Evolutionary conservation across 441 rosid species (phyloP).

Genomic region (Raphanus hybrid): DNA sequence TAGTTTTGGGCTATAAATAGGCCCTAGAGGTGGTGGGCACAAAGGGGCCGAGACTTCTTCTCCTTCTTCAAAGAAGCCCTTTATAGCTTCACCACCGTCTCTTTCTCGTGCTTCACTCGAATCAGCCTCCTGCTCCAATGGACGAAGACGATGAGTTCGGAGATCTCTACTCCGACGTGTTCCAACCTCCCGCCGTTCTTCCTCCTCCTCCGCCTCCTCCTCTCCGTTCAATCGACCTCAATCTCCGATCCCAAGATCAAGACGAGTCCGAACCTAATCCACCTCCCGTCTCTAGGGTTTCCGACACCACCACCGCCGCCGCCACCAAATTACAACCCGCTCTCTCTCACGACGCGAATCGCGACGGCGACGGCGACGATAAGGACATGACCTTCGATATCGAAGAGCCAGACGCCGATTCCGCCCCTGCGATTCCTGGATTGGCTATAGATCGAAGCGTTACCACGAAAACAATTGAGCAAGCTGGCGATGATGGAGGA

Average conservation of each 20-base stretch:
- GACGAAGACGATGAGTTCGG: constrained; percentile 99
- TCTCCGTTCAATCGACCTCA: constrained; percentile 64
- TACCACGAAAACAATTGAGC: constrained; percentile 20
- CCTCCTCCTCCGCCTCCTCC: constrained; percentile 42
- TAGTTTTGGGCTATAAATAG: constrained; percentile 24
- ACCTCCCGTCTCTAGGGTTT: constrained; percentile 56
- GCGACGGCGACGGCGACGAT: constrained; percentile 35
- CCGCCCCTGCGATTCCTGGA: constrained; percentile 48
- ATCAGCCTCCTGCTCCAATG: constrained; percentile 48
- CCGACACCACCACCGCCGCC: constrained; percentile 19
- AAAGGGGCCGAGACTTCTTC: constrained; percentile 33
- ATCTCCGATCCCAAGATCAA: constrained; percentile 46
- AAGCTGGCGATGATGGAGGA: constrained; percentile 35
- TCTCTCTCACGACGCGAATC: constrained; percentile 29
- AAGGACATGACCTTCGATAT: constrained; percentile 76
- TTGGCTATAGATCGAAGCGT: constrained; percentile 37
- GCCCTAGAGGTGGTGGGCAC: constrained; percentile 29
- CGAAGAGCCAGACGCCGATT: constrained; percentile 60
- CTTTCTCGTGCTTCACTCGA: constrained; percentile 27
- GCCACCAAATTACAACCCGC: constrained; percentile 37
- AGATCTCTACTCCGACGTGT: constrained; percentile 93
- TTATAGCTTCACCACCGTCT: constrained; percentile 31
- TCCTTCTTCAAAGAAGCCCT: constrained; percentile 31
- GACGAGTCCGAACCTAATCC: constrained; percentile 40
- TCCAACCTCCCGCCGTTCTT: constrained; percentile 47